Base-by-base conservation (phyloP, 805 yeast species). In the Barnettozyma sp. region DNA sequence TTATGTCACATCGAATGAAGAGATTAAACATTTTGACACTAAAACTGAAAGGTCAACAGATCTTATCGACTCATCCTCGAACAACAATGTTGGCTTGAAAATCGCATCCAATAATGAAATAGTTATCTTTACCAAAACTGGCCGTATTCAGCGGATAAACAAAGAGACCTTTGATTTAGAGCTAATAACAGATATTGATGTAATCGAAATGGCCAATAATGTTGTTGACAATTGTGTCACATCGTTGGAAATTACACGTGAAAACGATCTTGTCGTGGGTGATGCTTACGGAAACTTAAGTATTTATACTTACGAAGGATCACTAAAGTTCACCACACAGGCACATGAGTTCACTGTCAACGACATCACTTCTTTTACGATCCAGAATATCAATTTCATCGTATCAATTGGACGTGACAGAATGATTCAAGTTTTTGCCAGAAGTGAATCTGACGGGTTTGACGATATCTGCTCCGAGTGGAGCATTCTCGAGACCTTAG, bases 401-500 rank as follows among this genome's bases (percentile, higher is more conserved):
- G 64, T 66, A 14, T 66, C 74, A 26, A 68, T 71, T 19, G 72
- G 81, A 2, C 55, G 84, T 27, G 85, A 78, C 49, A 50, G 85
- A 34, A 78, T 77, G 63, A 67, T 78, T 21, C 85, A 78, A 49
- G 49, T 78, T 0, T 73, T 73, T 40, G 48, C 50, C 11, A 58
- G 35, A 7, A 22, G 30, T 1, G n/a, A 22, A 1, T 29, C 22
- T 15, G 37, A 26, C 11, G 39, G 10, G 13, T 42, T 23, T 28
- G 53, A 31, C 40, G 61, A 50, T 26, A 50, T 38, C 13, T 27
- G 38, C 7, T 17, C 19, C 24, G 31, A 44, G 0, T 79, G 84
- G 83, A 63, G 58, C 5, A 55, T 81, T 4, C 52, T 66, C 30
- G 82, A 78, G 46, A 80, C 87, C 0, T 47, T 80, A n/a, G 70